A percentile compares a stretch with the other conserved stretches of the same genome.
phyloP scores from a whole-genome alignment of 1,284 basidiomycete genomes.

The Leucoagaricus sp. region DNA sequence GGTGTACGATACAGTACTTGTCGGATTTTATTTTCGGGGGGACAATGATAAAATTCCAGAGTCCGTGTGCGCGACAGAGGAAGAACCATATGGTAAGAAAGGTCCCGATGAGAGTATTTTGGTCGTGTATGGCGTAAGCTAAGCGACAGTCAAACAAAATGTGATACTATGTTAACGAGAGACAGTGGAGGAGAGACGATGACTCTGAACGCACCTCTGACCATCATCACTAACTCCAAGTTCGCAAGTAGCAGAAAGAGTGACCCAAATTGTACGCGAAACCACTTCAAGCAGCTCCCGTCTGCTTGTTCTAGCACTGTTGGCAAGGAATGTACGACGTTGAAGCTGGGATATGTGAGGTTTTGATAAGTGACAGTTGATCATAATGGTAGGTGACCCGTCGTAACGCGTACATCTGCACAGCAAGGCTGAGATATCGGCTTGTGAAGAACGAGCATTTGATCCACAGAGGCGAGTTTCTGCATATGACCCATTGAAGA shows the following conservation, averaged over 20 bases:
- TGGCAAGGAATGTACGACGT: neutral
- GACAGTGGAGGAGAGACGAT: too few species aligned
- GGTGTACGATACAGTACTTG: too few species aligned
- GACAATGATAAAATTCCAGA: too few species aligned
- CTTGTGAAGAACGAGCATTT: neutral
- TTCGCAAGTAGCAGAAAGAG: neutral
- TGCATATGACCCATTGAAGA: too few species aligned
- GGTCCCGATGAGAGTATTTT: neutral
- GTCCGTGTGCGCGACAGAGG: neutral
- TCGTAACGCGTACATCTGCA: neutral
- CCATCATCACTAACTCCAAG: neutral
- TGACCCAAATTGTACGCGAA: neutral
- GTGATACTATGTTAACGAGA: neutral
- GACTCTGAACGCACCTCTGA: too few species aligned
- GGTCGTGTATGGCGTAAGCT: neutral
- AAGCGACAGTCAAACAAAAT: neutral
- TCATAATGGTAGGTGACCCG: neutral
- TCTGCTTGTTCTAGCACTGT: neutral
- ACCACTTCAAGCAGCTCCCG: neutral
- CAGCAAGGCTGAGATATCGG: neutral
- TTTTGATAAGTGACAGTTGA: neutral
- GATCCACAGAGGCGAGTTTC: neutral
- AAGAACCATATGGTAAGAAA: neutral
- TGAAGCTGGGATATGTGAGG: neutral
- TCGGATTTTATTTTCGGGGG: too few species aligned